Percentiles rank a stretch among this genome's conserved stretches.
These are phyloP conservation scores for Adenanthera pavonina DNA, from an alignment of 306 rosid genomes.

Conservation along the genomic window DNA sequence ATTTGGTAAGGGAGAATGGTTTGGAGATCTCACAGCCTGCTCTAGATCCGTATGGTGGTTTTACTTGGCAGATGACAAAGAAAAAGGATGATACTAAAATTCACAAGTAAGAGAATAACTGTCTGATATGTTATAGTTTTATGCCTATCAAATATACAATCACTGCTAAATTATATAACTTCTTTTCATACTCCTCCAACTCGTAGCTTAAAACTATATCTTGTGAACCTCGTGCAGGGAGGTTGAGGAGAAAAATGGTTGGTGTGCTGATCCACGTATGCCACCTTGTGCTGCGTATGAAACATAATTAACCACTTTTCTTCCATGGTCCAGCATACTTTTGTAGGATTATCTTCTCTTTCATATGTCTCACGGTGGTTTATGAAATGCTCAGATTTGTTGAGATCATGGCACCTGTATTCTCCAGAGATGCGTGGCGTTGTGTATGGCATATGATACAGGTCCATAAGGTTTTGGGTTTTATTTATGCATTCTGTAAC, in stretches of 20 bases:
- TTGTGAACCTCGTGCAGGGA: constrained; percentile 56
- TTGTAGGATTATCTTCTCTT: not conserved
- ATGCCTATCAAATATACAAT: not conserved
- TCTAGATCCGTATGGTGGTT: constrained; percentile 66
- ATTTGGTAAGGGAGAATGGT: constrained; percentile 71
- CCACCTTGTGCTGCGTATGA: constrained; percentile 97
- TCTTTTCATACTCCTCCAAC: not conserved
- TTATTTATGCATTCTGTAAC: not conserved
- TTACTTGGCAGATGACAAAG: constrained; percentile 88
- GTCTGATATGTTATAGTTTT: constrained; percentile 11
- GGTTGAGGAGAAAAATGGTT: constrained; percentile 66
- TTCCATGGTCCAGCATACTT: constrained; percentile 14
- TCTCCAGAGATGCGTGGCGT: constrained; percentile 91
- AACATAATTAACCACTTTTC: constrained; percentile 15
- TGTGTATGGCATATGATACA: constrained; percentile 98
- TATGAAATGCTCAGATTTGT: constrained; percentile 69
- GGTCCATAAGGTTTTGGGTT: constrained; percentile 46
- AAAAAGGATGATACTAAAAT: constrained; percentile 64
- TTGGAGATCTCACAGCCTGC: constrained; percentile 98
- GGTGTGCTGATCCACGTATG: constrained; percentile 73
- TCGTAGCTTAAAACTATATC: constrained; percentile 12
- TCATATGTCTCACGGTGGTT: constrained; percentile 14
- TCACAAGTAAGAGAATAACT: constrained; percentile 69
- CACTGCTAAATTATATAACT: not conserved
- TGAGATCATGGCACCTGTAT: constrained; percentile 97